These are phyloP conservation scores for Saturnispora saitoi DNA, from an alignment of 805 yeast genomes.

Conservation along the genomic window DNA sequence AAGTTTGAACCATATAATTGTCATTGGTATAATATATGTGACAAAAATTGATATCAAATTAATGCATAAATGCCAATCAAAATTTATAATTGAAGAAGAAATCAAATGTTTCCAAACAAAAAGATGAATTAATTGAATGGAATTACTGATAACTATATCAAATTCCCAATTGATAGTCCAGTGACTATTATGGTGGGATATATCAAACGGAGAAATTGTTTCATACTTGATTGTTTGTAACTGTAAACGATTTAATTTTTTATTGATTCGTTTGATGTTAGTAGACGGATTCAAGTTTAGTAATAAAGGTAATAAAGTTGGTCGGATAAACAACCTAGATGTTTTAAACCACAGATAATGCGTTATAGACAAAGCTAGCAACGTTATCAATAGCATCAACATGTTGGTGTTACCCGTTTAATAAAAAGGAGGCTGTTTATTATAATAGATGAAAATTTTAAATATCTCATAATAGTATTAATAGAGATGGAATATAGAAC, in stretches of 20 bases:
- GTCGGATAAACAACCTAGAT: neutral
- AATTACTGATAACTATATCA: neutral
- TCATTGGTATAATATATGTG: neutral
- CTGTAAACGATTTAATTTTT: neutral
- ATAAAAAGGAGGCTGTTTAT: neutral
- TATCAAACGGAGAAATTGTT: neutral
- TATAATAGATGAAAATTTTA: no score
- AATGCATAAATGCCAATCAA: neutral
- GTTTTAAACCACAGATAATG: neutral
- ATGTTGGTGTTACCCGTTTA: neutral
- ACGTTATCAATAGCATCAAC: neutral
- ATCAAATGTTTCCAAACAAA: neutral
- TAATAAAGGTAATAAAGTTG: neutral
- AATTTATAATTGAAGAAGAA: neutral
- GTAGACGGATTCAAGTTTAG: neutral
- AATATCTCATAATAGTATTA: no score
- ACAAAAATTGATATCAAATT: neutral
- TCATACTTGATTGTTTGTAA: neutral
- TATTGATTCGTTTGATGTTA: neutral
- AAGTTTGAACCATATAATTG: neutral
- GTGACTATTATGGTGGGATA: neutral
- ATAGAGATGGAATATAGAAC: no score
- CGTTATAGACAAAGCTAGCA: neutral
- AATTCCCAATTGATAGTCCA: neutral
- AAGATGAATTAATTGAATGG: slow-evolving; percentile 3